Evolutionary conservation across 2,329 filamentous ascomycete species (phyloP), one percentile per base, ranked within the genome.

Genomic region (Colletotrichum echinochloae): DNA sequence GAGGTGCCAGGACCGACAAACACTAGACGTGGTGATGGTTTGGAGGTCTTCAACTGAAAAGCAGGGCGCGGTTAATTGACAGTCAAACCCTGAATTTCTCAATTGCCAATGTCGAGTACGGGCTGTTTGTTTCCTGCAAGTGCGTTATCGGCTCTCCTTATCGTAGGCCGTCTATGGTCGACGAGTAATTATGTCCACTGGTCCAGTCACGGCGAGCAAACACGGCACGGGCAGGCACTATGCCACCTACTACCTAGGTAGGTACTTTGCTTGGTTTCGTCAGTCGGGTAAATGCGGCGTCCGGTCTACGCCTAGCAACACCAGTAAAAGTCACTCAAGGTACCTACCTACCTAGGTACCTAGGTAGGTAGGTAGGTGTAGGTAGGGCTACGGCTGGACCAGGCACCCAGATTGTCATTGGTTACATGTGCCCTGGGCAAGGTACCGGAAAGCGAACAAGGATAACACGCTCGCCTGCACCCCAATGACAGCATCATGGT

Each of bases 401-500:
- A 44, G 56, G 41, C 26, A 44, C 20, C 41, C 18, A n/a, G 41
- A 44, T 44, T 28, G 26, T 48, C 55, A 54, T 60, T 44, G 54
- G 61, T 48, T 41, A 48, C 39, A 35, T 20, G 57, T 48, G 28
- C 23, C 35, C 41, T 66, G 20, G 20, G 26, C 35, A 54, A 52
- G 60, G 48, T 30, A 52, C 37, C 8, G 9, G 33, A n/a, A 39
- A 52, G 35, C 14, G 66, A 23, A 70, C 64, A 44, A 63, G 67
- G 67, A 62, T 70, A 66, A 56, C 67, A 70, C 56, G 28, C 48
- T 51, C 26, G 5, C 33, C 26, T 56, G 62, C 61, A 61, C 63
- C 51, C 55, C 67, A 70, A 67, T 70, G 67, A 67, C 64, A 67
- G 52, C 67, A 70, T 70, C 64, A 59, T 44, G 44, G 52, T 63